Conservation (phyloP, 1,284 basidiomycete genomes). For the Cutaneotrichosporon sp. region DNA sequence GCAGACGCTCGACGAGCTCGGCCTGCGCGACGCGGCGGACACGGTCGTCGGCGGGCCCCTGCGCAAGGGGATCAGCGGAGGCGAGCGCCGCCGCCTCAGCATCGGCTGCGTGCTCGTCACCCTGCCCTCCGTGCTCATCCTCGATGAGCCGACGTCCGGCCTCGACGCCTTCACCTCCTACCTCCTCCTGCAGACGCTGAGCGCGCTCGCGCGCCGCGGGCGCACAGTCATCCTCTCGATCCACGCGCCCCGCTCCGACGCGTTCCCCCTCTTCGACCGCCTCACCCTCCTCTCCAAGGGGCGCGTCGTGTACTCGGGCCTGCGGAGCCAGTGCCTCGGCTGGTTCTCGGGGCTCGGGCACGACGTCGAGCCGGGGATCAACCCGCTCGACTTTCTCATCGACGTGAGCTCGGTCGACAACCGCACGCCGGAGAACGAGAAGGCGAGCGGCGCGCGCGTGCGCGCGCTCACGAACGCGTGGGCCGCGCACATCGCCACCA, state of each 20-base stretch:
- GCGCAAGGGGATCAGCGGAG: constrained; percentile 73
- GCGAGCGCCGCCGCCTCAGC: constrained; percentile 76
- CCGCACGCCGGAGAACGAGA: constrained; percentile 54
- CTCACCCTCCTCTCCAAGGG: constrained; percentile 58
- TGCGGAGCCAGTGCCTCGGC: constrained; percentile 45
- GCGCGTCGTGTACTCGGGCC: constrained; percentile 57
- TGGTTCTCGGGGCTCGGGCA: constrained; percentile 55
- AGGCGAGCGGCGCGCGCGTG: constrained; percentile 39
- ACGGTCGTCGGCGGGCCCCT: constrained; percentile 57
- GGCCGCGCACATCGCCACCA: constrained; percentile 17
- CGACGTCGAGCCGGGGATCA: constrained; percentile 46
- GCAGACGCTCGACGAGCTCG: constrained; percentile 60
- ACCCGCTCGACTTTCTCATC: constrained; percentile 59
- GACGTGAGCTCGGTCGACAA: constrained; percentile 58
- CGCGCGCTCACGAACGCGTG: constrained; percentile 40
- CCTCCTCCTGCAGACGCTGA: constrained; percentile 57
- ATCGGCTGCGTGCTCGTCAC: constrained; percentile 82
- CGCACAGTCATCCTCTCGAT: constrained; percentile 59
- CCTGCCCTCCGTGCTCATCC: constrained; percentile 72
- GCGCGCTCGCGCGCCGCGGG: constrained; percentile 56
- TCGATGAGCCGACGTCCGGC: constrained; percentile 61
- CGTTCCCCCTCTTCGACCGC: constrained; percentile 57
- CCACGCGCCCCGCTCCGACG: constrained; percentile 61
- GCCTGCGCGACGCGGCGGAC: constrained; percentile 58
- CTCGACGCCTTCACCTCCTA: constrained; percentile 59